phyloP scores from a whole-genome alignment of 495 filamentous ascomycete species.

The Echria macrotheca region DNA sequence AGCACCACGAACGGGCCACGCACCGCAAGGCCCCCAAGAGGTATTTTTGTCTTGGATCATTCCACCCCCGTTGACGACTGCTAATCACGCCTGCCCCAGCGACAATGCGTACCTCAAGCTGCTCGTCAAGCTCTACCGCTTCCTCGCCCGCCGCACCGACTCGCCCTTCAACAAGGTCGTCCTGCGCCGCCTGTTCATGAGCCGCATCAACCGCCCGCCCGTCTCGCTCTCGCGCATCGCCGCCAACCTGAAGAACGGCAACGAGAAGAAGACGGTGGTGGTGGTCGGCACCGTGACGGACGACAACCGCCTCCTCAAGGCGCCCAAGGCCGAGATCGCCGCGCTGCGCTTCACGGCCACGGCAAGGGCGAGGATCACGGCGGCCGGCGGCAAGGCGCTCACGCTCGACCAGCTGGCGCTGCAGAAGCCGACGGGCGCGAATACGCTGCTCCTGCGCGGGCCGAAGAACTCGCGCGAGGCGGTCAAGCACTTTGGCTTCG shows the following conservation, averaged over 20 bases:
- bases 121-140: conserved; percentile 97
- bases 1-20: conserved; percentile 78
- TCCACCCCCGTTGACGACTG: not conserved
- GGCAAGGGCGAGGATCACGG: conserved; percentile 83
- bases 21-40: conserved; percentile 92
- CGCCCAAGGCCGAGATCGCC: conserved; percentile 88
- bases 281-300: conserved; percentile 92
- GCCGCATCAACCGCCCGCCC: conserved; percentile 92
- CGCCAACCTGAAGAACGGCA: conserved; percentile 57
- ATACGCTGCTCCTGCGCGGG: conserved; percentile 90
- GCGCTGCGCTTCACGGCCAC: conserved; percentile 94
- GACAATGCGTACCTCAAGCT: conserved; percentile 98
- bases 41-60: not conserved
- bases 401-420: conserved; percentile 95
- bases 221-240: conserved; percentile 88
- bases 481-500: conserved; percentile 97
- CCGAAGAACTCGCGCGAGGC: conserved; percentile 97
- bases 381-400: conserved; percentile 87
- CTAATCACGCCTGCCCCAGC: conserved; percentile 27
- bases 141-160: conserved; percentile 95
- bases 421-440: conserved; percentile 84
- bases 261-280: conserved; percentile 85
- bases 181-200: conserved; percentile 94
- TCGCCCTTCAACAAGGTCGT: conserved; percentile 94
- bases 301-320: conserved; percentile 81